phyloP scores from a whole-genome alignment of 2,329 filamentous ascomycete genomes.

The Fusarium proliferatum region DNA sequence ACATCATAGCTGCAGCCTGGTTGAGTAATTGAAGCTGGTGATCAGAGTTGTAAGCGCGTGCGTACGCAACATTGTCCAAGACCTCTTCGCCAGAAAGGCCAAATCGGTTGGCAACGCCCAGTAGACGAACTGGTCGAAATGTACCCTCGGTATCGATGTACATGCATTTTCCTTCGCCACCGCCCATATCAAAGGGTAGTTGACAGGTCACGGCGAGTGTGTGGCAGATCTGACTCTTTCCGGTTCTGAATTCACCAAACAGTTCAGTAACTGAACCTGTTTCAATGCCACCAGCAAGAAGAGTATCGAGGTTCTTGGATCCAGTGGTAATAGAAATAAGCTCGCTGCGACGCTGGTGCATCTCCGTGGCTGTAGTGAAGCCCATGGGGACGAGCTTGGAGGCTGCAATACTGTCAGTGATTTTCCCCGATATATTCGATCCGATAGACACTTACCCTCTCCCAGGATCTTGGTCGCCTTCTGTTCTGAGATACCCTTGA shows the following conservation, averaged over 20 bases:
- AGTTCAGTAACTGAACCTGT: constrained; percentile 98
- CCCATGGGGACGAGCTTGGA: constrained; percentile 98
- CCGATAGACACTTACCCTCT: constrained; percentile 71
- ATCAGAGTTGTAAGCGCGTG: constrained; percentile 97
- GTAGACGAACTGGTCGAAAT: constrained; percentile 89
- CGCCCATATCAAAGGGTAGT: constrained; percentile 97
- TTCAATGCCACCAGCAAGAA: constrained; percentile 93
- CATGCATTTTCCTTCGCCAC: constrained; percentile 96
- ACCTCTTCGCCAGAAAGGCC: constrained; percentile 97
- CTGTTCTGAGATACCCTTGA: constrained; percentile 97
- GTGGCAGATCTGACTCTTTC: constrained; percentile 98
- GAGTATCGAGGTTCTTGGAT: constrained; percentile 95
- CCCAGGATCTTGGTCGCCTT: constrained; percentile 92
- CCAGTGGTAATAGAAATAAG: constrained; percentile 98
- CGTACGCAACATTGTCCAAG: constrained; percentile 97
- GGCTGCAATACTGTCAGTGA: constrained; percentile 62
- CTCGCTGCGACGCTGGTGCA: constrained; percentile 96
- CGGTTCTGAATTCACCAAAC: constrained; percentile 97
- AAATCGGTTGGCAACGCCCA: constrained; percentile 93
- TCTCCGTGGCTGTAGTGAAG: constrained; percentile 98
- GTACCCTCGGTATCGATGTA: constrained; percentile 99
- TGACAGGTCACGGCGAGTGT: constrained; percentile 99
- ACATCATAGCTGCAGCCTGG: constrained; percentile 99
- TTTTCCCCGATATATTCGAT: background rate
- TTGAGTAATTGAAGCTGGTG: constrained; percentile 96